Conservation (phyloP, 345 rosid genomes). For the Bruguiera parviflora region DNA sequence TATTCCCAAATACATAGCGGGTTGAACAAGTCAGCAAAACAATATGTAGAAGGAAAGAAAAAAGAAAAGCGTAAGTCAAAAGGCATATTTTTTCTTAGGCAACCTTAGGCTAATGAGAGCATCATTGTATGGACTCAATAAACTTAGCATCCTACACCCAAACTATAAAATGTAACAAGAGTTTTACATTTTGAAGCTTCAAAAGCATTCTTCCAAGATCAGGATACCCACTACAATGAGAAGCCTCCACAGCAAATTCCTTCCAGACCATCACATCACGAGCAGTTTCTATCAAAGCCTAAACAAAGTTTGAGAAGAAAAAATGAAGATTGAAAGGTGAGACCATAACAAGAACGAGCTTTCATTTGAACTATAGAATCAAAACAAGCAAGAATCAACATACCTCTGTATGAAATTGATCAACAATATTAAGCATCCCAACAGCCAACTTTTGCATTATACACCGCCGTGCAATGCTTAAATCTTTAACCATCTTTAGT, state of each 20-base stretch:
- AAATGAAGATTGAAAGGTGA: slow-evolving; percentile 15
- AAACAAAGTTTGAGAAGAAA: slow-evolving; percentile 21
- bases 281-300: slow-evolving; percentile 77
- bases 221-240: slow-evolving; percentile 68
- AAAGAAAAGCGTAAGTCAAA: too few species aligned
- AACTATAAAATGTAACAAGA: slow-evolving; percentile 8
- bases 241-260: slow-evolving; percentile 86
- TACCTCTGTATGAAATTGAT: slow-evolving; percentile 83
- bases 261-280: slow-evolving; percentile 80
- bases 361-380: neutral
- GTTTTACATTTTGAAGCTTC: slow-evolving; percentile 75
- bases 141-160: neutral
- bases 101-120: too few species aligned
- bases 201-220: slow-evolving; percentile 88
- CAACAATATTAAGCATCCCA: slow-evolving; percentile 83
- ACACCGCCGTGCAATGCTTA: slow-evolving; percentile 69
- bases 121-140: too few species aligned
- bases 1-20: too few species aligned
- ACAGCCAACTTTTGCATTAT: slow-evolving; percentile 83
- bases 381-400: neutral
- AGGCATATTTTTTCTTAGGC: too few species aligned
- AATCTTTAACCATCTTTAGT: slow-evolving; percentile 76
- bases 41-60: too few species aligned
- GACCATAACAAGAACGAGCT: neutral
- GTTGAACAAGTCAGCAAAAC: too few species aligned